Percentiles rank a stretch among this genome's conserved stretches.
phyloP scores from a whole-genome alignment of 2,329 filamentous ascomycete species.

The Arthrobotrys musiformis region DNA sequence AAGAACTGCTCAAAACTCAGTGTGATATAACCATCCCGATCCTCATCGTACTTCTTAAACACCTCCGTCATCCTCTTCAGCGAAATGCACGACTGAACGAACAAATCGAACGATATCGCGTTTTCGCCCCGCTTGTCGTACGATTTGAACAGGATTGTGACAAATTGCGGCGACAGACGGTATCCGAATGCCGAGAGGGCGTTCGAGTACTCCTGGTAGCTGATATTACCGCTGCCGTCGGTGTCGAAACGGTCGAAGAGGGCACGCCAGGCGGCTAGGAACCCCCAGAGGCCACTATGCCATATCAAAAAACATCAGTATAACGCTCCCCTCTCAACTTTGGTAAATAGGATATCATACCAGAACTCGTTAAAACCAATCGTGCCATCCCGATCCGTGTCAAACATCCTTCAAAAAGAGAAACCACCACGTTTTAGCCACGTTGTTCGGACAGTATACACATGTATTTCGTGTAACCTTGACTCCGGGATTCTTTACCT shows the following conservation, averaged over 20 bases:
- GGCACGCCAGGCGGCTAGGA: conserved; percentile 90
- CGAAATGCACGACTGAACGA: conserved; percentile 96
- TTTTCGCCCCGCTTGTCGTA: conserved; percentile 77
- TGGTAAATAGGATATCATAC: conserved; percentile 60
- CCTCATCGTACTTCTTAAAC: conserved; percentile 98
- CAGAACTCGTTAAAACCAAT: conserved; percentile 98
- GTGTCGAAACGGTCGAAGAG: conserved; percentile 96
- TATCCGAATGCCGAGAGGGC: conserved; percentile 94
- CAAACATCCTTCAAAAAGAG: conserved; percentile 88
- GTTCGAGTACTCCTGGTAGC: conserved; percentile 84
- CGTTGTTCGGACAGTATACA: background rate
- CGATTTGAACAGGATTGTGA: conserved; percentile 83
- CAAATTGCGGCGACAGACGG: conserved; percentile 83
- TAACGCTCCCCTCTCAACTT: no score
- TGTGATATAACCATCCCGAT: conserved; percentile 91
- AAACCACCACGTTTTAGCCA: conserved; percentile 13
- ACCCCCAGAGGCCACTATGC: conserved; percentile 83
- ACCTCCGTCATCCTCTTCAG: conserved; percentile 99
- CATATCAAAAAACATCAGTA: no score
- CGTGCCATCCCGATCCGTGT: conserved; percentile 85
- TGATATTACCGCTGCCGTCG: conserved; percentile 87
- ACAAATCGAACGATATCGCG: conserved; percentile 78
- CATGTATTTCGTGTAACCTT: conserved; percentile 39
- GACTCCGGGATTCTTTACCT: conserved; percentile 61
- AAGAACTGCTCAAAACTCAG: conserved; percentile 84